A percentile compares a stretch with the other conserved stretches of the same genome.
These are phyloP conservation scores for Ziziphus jujuba DNA, from an alignment of 306 rosid genomes.

Conservation along the genomic window DNA sequence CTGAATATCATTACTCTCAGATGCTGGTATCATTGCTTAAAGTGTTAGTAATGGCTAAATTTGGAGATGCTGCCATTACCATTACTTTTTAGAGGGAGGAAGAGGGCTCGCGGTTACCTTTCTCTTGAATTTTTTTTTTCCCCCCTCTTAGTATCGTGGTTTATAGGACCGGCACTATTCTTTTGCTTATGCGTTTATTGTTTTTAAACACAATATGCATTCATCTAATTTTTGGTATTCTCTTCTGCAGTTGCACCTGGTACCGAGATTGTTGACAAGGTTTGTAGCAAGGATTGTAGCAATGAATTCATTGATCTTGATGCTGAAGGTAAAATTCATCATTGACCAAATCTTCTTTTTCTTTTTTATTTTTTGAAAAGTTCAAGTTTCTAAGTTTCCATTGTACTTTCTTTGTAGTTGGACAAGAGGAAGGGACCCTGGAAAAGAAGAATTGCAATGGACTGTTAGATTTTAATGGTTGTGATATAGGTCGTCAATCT, in stretches of 20 bases:
- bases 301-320: slow-evolving; percentile 46
- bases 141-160: too few species aligned
- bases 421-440: slow-evolving; percentile 16
- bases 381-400: slow-evolving; percentile 13
- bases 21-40: too few species aligned
- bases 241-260: slow-evolving; percentile 30
- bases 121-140: too few species aligned
- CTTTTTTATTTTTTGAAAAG: not conserved
- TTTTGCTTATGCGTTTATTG: too few species aligned
- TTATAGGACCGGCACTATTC: too few species aligned
- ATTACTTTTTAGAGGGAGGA: too few species aligned
- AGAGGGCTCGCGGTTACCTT: too few species aligned
- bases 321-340: slow-evolving; percentile 33
- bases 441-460: slow-evolving; percentile 16
- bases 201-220: not conserved
- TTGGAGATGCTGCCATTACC: too few species aligned
- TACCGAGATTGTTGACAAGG: slow-evolving; percentile 15
- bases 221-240: not conserved
- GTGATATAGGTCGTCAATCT: slow-evolving; percentile 9
- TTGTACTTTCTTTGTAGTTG: slow-evolving; percentile 10
- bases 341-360: slow-evolving; percentile 7
- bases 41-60: too few species aligned
- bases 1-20: too few species aligned
- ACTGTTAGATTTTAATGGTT: slow-evolving; percentile 24
- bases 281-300: not conserved